Evolutionary conservation across 805 yeast species (phyloP).

Genomic region (Saturnispora ahearnii): DNA sequence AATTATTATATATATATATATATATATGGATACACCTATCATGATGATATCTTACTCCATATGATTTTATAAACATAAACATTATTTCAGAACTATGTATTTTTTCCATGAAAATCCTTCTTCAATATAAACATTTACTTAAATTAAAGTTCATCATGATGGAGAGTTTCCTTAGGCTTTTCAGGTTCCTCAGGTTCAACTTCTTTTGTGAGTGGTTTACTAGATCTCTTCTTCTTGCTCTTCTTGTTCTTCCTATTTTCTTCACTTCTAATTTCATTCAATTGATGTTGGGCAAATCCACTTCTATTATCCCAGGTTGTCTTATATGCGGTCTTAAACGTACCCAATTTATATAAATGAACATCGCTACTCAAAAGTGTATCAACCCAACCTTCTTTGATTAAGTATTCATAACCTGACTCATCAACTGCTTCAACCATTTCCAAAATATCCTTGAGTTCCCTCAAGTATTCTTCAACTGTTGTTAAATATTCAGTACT

Average conservation of each 20-base stretch:
- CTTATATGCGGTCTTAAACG: conserved; percentile 14
- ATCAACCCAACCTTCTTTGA: conserved; percentile 16
- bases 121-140: no score
- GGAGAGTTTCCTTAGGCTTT: not conserved
- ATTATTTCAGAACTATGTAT: no score
- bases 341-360: conserved; percentile 11
- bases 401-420: conserved; percentile 17
- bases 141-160: not conserved
- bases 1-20: no score
- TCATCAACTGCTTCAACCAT: conserved; percentile 21
- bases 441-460: conserved; percentile 23
- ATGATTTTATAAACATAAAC: not conserved
- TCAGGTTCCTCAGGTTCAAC: conserved; percentile 1
- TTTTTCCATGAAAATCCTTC: no score
- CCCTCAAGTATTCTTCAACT: conserved; percentile 1
- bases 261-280: conserved; percentile 2
- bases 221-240: conserved; percentile 14
- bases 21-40: no score
- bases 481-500: not conserved
- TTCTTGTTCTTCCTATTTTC: conserved; percentile 10
- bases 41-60: no score
- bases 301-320: conserved; percentile 24
- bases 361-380: conserved; percentile 14
- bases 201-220: not conserved
- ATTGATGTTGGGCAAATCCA: conserved; percentile 18